phyloP scores from a whole-genome alignment of 139 green algal species.

The Chlamydomonas applanata region DNA sequence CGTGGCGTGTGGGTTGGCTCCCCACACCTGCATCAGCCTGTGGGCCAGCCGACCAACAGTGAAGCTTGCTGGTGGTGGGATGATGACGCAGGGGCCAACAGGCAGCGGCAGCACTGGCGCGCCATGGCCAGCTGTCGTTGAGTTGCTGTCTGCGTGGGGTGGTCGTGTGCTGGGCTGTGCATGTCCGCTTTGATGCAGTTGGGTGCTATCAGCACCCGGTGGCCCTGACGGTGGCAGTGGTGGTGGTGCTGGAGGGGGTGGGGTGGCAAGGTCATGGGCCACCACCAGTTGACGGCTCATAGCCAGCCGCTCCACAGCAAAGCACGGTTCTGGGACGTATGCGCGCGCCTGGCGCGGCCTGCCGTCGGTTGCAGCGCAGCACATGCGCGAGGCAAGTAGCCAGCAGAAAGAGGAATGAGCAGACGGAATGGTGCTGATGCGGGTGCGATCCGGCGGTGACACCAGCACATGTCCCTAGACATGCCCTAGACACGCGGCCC shows the following conservation, averaged over 20 bases:
- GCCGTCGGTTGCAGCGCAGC: no score
- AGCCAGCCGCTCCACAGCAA: conserved; percentile 4
- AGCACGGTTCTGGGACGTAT: conserved; percentile 4
- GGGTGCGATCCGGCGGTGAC: not conserved
- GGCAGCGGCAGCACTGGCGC: not conserved
- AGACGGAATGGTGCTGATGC: not conserved
- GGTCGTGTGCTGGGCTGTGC: not conserved
- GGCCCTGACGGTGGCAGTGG: no score
- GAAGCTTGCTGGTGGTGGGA: conserved; percentile 2
- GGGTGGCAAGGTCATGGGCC: not conserved
- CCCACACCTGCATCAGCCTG: not conserved
- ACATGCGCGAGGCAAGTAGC: no score
- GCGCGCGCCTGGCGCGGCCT: conserved; percentile 6
- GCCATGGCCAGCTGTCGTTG: no score
- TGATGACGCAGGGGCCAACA: not conserved
- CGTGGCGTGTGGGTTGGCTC: not conserved
- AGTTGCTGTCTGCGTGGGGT: no score
- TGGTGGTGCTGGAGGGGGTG: no score
- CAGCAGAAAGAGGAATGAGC: not conserved
- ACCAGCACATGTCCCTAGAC: not conserved
- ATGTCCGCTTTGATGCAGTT: no score
- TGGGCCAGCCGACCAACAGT: not conserved
- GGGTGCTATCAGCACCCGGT: no score
- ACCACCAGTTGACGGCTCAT: not conserved
- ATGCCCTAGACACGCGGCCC: not conserved